These are phyloP conservation scores for Monosporascus sp. DNA, from an alignment of 2,329 filamentous ascomycete genomes.

Conservation along the genomic window DNA sequence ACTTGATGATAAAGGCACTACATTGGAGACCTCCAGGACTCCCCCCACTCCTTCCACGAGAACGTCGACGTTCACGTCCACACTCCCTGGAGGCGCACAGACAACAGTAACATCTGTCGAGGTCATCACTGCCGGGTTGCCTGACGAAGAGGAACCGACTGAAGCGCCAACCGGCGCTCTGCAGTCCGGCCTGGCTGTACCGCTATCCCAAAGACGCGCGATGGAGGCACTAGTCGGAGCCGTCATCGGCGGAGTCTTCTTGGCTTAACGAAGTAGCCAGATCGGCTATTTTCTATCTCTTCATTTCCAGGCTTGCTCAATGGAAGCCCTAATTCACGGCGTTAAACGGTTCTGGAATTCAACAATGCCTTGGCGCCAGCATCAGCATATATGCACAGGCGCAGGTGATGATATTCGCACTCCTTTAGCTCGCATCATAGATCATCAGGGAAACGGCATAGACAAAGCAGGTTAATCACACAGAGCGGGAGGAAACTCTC, in stretches of 20 bases:
- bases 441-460: no score
- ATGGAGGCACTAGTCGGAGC: slow-evolving; percentile 18
- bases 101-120: slow-evolving; percentile 25
- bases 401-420: no score
- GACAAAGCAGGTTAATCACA: no score
- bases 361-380: no score
- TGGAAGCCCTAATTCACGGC: no score
- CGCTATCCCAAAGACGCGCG: slow-evolving; percentile 6
- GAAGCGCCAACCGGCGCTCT: slow-evolving; percentile 15
- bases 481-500: no score
- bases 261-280: slow-evolving; percentile 5
- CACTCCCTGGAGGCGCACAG: slow-evolving; percentile 22
- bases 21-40: neutral
- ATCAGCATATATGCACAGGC: no score
- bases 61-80: slow-evolving; percentile 25
- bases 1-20: neutral
- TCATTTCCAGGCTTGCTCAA: no score
- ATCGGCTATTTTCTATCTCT: neutral
- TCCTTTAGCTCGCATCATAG: no score
- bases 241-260: slow-evolving; percentile 19
- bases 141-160: slow-evolving; percentile 9
- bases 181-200: slow-evolving; percentile 17
- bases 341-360: no score
- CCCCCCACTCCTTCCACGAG: slow-evolving; percentile 3
- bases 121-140: slow-evolving; percentile 17